Conservation (phyloP, 23 red algal species). For the Cyanidioschyzon merolae region DNA sequence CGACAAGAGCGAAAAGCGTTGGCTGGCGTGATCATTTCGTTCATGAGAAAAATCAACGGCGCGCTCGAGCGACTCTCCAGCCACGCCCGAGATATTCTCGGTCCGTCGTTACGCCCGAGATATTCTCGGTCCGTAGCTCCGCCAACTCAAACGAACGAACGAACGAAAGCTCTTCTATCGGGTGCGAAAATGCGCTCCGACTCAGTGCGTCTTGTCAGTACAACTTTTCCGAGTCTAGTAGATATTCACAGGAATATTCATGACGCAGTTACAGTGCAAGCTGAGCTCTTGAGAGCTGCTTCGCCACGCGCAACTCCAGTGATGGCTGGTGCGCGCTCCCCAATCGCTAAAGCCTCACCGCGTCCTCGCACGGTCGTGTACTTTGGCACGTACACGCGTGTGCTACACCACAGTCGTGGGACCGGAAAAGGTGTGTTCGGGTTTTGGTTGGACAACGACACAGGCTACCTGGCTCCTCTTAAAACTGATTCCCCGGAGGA, state of each 20-base stretch:
- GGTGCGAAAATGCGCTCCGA: neutral
- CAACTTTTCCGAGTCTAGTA: neutral
- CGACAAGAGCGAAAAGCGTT: too few relatives aligned
- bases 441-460: neutral
- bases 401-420: neutral
- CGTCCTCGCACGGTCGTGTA: neutral
- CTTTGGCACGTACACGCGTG: neutral
- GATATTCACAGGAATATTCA: neutral
- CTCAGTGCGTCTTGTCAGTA: neutral
- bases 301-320: neutral
- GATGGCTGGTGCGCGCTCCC: neutral
- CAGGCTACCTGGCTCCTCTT: neutral
- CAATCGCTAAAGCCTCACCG: neutral
- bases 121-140: too few relatives aligned
- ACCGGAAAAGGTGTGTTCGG: neutral
- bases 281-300: neutral
- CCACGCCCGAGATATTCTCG: too few relatives aligned
- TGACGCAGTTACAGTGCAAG: neutral
- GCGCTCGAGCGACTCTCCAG: too few relatives aligned
- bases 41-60: too few relatives aligned
- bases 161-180: too few relatives aligned
- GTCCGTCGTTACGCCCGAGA: too few relatives aligned
- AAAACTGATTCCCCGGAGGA: neutral
- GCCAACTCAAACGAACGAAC: too few relatives aligned
- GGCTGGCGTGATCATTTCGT: too few relatives aligned